Evolutionary conservation across 768 basidiomycete genomes (phyloP).

Genomic region (Rhizopogon sp.): DNA sequence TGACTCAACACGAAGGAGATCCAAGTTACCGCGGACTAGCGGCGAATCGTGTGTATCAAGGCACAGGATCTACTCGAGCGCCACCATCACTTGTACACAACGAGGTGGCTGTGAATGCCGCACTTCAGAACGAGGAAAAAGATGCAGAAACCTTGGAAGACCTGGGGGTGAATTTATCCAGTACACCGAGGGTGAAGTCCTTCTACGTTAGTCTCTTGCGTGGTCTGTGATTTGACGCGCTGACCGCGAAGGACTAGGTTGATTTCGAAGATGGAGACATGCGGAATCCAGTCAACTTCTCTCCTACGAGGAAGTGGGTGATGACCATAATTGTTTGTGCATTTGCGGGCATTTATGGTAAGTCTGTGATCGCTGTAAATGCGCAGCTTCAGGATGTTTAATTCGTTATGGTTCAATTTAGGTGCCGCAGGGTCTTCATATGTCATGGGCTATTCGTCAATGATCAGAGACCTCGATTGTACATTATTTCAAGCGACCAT

Average conservation of each 20-base stretch:
- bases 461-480: no score
- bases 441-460: no score
- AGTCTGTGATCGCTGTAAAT: conserved; percentile 2
- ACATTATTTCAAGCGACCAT: conserved; percentile 36
- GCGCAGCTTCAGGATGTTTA: conserved; percentile 40
- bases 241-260: conserved; percentile 22
- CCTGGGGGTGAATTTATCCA: no score
- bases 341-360: conserved; percentile 29
- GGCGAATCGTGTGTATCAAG: not conserved
- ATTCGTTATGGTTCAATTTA: conserved; percentile 17
- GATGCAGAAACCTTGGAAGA: no score
- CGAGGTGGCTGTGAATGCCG: not conserved
- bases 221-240: not conserved
- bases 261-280: conserved; percentile 35
- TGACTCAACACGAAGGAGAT: no score
- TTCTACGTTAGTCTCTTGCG: conserved; percentile 7
- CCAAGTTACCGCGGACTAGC: not conserved
- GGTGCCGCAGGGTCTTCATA: conserved; percentile 39
- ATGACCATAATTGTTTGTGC: conserved; percentile 26
- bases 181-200: conserved; percentile 2
- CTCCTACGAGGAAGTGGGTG: conserved; percentile 3
- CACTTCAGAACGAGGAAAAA: no score
- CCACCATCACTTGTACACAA: not conserved
- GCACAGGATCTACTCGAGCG: not conserved
- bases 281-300: conserved; percentile 36